phyloP scores from a whole-genome alignment of 164 flowering plant genomes.

The Macadamia tetraphylla region DNA sequence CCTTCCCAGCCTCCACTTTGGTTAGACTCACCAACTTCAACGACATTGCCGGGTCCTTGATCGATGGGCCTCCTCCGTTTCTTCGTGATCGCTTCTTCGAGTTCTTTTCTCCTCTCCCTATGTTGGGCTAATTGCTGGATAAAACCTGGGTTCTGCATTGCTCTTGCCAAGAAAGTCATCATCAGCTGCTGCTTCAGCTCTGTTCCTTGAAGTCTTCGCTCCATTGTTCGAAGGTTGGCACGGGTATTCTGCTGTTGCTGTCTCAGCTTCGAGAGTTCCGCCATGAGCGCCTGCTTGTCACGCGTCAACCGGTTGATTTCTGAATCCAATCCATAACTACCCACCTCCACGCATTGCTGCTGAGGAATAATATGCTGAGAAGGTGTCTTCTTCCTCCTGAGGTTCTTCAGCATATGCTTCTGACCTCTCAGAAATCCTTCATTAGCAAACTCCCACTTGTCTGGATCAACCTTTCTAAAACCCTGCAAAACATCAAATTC shows the following conservation, averaged over 20 bases:
- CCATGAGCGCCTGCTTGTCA: slow-evolving; percentile 60
- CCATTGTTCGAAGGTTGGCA: slow-evolving; percentile 41
- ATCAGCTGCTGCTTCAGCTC: slow-evolving; percentile 65
- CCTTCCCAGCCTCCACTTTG: slow-evolving; percentile 7
- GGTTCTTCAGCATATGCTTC: slow-evolving; percentile 54
- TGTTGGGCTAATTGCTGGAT: slow-evolving; percentile 52
- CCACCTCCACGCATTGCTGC: slow-evolving; percentile 59
- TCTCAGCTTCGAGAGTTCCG: slow-evolving; percentile 61
- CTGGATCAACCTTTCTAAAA: slow-evolving; percentile 79
- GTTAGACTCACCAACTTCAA: slow-evolving; percentile 13
- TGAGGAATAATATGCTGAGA: slow-evolving; percentile 14
- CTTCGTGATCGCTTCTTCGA: slow-evolving; percentile 44
- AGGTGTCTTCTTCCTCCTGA: slow-evolving; percentile 53
- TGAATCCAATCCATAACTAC: slow-evolving; percentile 51
- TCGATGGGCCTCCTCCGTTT: slow-evolving; percentile 58
- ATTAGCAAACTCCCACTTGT: slow-evolving; percentile 88
- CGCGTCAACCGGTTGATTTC: slow-evolving; percentile 60
- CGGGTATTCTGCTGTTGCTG: slow-evolving; percentile 66
- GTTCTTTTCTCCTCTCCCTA: slow-evolving; percentile 44
- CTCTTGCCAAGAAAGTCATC: slow-evolving; percentile 78
- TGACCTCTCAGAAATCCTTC: slow-evolving; percentile 77
- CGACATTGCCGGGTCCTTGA: slow-evolving; percentile 21
- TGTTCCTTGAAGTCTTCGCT: slow-evolving; percentile 45
- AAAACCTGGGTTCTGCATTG: slow-evolving; percentile 56
- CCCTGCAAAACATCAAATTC: slow-evolving; percentile 45